phyloP scores from a whole-genome alignment of 768 basidiomycete genomes.

The Tubosaeta brunneosetosa region DNA sequence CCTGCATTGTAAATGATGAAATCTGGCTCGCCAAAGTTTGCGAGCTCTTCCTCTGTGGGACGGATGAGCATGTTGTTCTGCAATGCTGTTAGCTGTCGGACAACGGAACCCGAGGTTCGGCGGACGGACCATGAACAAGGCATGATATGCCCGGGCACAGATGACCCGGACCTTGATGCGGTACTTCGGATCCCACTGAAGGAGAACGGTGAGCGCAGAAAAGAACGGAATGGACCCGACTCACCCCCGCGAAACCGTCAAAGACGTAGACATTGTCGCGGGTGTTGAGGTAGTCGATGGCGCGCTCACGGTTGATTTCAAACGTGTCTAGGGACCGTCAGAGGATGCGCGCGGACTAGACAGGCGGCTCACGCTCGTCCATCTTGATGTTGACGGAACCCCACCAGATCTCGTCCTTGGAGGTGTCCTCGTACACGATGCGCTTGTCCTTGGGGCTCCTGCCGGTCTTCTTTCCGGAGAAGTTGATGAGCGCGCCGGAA shows the following conservation, averaged over 20 bases:
- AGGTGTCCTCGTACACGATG: constrained; percentile 95
- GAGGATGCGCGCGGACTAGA: neutral
- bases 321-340: constrained; percentile 71
- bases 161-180: constrained; percentile 99
- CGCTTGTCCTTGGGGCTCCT: constrained; percentile 99
- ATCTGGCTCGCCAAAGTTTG: constrained; percentile 93
- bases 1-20: constrained; percentile 99
- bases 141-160: constrained; percentile 97
- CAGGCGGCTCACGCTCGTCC: constrained; percentile 74
- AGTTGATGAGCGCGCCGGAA: constrained; percentile 97
- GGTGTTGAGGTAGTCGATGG: constrained; percentile 98
- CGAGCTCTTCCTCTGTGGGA: constrained; percentile 91
- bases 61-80: constrained; percentile 99
- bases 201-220: neutral
- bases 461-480: constrained; percentile 99
- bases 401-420: constrained; percentile 99
- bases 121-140: constrained; percentile 86
- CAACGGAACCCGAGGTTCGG: constrained; percentile 2
- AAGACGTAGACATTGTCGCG: constrained; percentile 98
- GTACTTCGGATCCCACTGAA: constrained; percentile 96
- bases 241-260: constrained; percentile 87
- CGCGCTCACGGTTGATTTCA: constrained; percentile 97
- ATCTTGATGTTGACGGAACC: constrained; percentile 99
- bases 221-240: constrained; percentile 20
- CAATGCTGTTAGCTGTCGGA: constrained; percentile 1